A percentile compares a stretch with the other conserved stretches of the same genome.
Conservation (phyloP, 2,329 filamentous ascomycete species). For the Zymoseptoria pseudotritici region DNA sequence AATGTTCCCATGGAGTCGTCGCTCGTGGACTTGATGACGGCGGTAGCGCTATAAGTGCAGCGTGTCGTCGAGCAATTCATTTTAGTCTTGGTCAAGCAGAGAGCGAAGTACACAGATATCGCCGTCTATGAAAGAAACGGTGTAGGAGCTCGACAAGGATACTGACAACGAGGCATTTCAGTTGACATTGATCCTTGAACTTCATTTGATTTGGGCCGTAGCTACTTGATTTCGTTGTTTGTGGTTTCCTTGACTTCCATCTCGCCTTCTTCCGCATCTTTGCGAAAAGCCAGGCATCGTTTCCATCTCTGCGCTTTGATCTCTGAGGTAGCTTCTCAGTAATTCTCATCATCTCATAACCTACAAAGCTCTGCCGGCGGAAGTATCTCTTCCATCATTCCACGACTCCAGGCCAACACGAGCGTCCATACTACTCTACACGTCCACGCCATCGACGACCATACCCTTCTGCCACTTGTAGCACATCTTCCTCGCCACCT, state of each 20-base stretch:
- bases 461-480: slow-evolving; percentile 81
- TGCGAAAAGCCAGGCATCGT: neutral
- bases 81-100: too few relatives aligned
- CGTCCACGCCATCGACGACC: slow-evolving; percentile 77
- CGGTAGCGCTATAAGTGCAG: too few relatives aligned
- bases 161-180: too few relatives aligned
- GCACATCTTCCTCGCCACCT: slow-evolving; percentile 69
- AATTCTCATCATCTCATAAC: neutral
- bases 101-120: too few relatives aligned
- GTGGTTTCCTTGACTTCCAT: neutral
- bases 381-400: slow-evolving; percentile 1
- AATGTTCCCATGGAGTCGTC: too few relatives aligned
- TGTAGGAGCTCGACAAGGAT: too few relatives aligned
- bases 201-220: neutral
- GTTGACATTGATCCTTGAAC: too few relatives aligned
- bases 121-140: too few relatives aligned
- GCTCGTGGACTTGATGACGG: too few relatives aligned
- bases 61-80: too few relatives aligned
- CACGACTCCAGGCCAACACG: neutral
- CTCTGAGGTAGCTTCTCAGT: slow-evolving; percentile 19
- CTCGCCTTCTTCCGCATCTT: neutral
- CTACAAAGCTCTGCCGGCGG: neutral
- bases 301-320: slow-evolving; percentile 13
- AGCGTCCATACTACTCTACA: slow-evolving; percentile 42
- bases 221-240: neutral